phyloP scores from a whole-genome alignment of 2,329 filamentous ascomycete genomes.

The Colletotrichum tropicale region DNA sequence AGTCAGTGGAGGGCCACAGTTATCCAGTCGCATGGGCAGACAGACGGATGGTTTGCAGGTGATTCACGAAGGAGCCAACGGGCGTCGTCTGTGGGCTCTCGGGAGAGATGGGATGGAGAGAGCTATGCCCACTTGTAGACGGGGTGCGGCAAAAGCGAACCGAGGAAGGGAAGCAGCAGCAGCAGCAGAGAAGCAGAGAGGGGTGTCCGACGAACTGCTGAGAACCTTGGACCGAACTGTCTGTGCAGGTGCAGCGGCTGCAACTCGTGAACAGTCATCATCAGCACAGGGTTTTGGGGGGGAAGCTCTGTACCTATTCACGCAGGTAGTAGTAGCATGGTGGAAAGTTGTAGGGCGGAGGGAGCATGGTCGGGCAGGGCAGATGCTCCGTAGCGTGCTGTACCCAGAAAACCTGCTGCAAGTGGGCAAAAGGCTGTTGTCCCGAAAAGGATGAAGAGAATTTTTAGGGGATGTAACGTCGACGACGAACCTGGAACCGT shows the following conservation, averaged over 20 bases:
- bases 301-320: neutral
- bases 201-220: neutral
- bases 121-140: neutral
- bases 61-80: neutral
- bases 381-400: neutral
- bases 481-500: conserved; percentile 21
- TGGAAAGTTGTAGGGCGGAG: neutral
- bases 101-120: neutral
- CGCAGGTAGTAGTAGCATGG: neutral
- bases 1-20: neutral
- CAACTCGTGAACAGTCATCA: neutral
- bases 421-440: neutral
- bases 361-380: neutral
- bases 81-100: conserved; percentile 1
- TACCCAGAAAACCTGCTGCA: neutral
- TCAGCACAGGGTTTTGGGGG: neutral
- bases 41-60: conserved; percentile 7
- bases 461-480: conserved; percentile 21
- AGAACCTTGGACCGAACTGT: neutral
- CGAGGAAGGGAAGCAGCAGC: neutral
- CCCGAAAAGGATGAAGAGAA: conserved; percentile 7
- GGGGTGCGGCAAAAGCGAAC: neutral
- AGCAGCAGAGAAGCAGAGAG: neutral
- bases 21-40: neutral
- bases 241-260: neutral